A percentile compares a stretch with the other conserved stretches of the same genome.
These are phyloP conservation scores for Exophiala aquamarina DNA, from an alignment of 2,329 filamentous ascomycete genomes.

Conservation along the genomic window DNA sequence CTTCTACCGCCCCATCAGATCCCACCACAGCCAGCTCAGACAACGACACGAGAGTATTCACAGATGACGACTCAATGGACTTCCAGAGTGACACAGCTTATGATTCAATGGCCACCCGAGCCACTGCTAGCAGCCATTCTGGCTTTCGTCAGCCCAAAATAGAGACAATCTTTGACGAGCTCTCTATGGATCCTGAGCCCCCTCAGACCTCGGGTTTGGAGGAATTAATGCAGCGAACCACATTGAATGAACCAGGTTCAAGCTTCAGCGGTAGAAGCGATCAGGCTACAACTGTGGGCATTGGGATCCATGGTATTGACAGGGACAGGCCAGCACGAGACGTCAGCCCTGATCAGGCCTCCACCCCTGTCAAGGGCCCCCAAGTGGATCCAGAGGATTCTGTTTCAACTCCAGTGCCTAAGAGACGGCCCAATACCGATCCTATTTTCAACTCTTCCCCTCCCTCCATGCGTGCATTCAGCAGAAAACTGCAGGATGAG, in stretches of 20 bases:
- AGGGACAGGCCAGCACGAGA: constrained; percentile 8
- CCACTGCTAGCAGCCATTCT: constrained; percentile 54
- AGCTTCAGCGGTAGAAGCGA: background rate
- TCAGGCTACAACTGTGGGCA: constrained; percentile 14
- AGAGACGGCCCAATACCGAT: constrained; percentile 7
- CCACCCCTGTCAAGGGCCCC: constrained; percentile 19
- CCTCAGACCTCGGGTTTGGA: constrained; percentile 11
- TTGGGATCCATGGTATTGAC: constrained; percentile 19
- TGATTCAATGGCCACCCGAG: constrained; percentile 62
- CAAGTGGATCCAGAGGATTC: constrained; percentile 15
- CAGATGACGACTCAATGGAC: constrained; percentile 62
- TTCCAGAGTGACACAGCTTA: constrained; percentile 62
- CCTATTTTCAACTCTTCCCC: constrained; percentile 18
- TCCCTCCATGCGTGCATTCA: constrained; percentile 11
- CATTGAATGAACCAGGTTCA: constrained; percentile 12
- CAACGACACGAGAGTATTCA: constrained; percentile 56
- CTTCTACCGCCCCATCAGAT: constrained; percentile 59
- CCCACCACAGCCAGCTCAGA: constrained; percentile 61
- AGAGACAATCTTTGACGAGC: constrained; percentile 64
- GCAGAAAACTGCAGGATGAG: constrained; percentile 8
- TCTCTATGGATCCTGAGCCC: constrained; percentile 6
- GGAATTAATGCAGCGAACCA: constrained; percentile 23
- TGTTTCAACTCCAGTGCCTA: constrained; percentile 21
- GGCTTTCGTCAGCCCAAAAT: constrained; percentile 58
- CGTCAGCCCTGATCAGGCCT: constrained; percentile 14